Evolutionary conservation across 768 basidiomycete genomes (phyloP), one percentile per base, ranked within the genome.

Genomic region (Pulveroboletus sp.): DNA sequence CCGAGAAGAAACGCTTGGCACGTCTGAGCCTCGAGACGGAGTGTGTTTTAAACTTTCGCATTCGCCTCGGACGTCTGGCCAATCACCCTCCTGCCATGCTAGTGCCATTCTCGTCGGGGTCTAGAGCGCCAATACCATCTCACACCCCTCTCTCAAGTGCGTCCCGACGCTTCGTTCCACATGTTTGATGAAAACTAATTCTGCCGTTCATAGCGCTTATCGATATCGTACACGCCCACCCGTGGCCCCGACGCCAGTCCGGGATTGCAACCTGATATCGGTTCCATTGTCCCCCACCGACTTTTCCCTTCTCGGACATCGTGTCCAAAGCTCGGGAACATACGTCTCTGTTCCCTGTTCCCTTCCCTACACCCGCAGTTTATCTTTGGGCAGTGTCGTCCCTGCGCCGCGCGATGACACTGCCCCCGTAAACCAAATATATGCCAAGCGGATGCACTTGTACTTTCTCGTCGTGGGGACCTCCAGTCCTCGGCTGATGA

Each of bases 161-260:
- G 59, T 48, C 53, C 30, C 32, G 56, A 58, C 56, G 45, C 52
- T 35, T 37, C 43, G 45, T 54, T 61, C 14, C 60, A 52, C 52
- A 43, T 49, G 52, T 59, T 45, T 54, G 46, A 50, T 43, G 38
- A 10, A 31, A 36, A 28, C 8, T 11, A 39, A 26, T 43, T 38
- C 21, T 26, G 18, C 49, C 49, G 44, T 49, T 60, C 61, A 61
- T 61, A 49, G 40, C 54, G 45, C 61, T 44, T 43, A 24, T 35
- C 33, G 6, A 39, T 36, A 36, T 24, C 38, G 7, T 46, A 35
- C 18, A 7, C 43, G 50, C 46, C 43, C 58, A 53, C 51, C 47
- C 31, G 32, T 43, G 33, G 15, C 46, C 40, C 35, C 47, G 42
- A 47, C 37, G 45, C 35, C 39, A 51, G 24, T 39, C 55, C 30